phyloP scores from a whole-genome alignment of 352 stramenopile genomes.

The Phytophthora boehmeriae region DNA sequence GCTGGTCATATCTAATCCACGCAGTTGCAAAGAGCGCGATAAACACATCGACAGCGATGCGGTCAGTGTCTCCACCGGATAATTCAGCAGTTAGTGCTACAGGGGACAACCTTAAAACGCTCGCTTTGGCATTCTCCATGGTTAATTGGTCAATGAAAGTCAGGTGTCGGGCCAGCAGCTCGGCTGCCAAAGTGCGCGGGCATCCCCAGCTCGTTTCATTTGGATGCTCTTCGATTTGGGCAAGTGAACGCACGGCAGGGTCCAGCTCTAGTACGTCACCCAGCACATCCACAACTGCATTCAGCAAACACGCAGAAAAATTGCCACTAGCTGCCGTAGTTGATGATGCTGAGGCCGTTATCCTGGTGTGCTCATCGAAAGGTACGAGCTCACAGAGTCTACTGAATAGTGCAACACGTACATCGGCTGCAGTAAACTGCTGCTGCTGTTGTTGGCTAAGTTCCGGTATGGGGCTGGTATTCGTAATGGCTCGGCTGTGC shows the following conservation, averaged over 20 bases:
- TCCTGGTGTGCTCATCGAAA: constrained; percentile 23
- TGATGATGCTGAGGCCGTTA: background rate
- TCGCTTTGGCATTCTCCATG: constrained; percentile 12
- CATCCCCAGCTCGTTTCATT: constrained; percentile 40
- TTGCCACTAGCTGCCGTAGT: constrained; percentile 34
- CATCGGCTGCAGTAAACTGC: constrained; percentile 37
- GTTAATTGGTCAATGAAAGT: constrained; percentile 30
- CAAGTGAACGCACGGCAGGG: constrained; percentile 29
- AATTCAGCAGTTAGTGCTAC: constrained; percentile 4
- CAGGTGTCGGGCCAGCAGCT: constrained; percentile 51
- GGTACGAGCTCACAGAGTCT: constrained; percentile 65
- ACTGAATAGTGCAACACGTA: constrained; percentile 60
- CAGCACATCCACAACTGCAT: constrained; percentile 60
- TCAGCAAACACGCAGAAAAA: constrained; percentile 44
- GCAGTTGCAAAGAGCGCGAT: constrained; percentile 49
- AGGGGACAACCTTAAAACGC: constrained; percentile 12
- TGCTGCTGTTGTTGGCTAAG: constrained; percentile 18
- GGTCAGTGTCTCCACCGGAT: constrained; percentile 18
- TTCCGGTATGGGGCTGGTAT: constrained; percentile 13
- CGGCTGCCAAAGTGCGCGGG: constrained; percentile 31
- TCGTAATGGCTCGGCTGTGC: constrained; percentile 1
- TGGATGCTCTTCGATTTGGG: constrained; percentile 36
- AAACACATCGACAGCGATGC: constrained; percentile 51
- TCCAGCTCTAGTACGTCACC: constrained; percentile 75
- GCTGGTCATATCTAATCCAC: constrained; percentile 56